Conservation (phyloP, 805 yeast genomes). For the Pichia nakasei region DNA sequence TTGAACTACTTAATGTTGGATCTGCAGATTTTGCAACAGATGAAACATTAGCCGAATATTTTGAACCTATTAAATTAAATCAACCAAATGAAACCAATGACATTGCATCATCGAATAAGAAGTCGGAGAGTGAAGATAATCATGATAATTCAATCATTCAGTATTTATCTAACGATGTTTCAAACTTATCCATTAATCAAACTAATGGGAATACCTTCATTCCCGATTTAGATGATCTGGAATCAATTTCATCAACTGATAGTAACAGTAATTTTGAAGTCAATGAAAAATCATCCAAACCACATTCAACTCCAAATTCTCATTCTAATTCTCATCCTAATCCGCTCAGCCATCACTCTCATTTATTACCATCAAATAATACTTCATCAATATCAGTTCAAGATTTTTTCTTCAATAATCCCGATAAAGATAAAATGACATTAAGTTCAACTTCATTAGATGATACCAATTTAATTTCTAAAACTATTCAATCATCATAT, state of each 20-base stretch:
- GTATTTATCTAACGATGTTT: slow-evolving; percentile 13
- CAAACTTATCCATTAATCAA: slow-evolving; percentile 3
- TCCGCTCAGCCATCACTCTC: background rate
- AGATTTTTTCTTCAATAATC: slow-evolving; percentile 41
- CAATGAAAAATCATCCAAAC: background rate
- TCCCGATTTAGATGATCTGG: background rate
- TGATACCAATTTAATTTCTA: background rate
- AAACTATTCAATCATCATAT: background rate
- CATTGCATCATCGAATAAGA: background rate
- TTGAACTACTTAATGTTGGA: slow-evolving; percentile 31
- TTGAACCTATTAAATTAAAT: slow-evolving; percentile 17
- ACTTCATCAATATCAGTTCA: slow-evolving; percentile 34
- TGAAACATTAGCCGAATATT: slow-evolving; percentile 17
- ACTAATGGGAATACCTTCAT: slow-evolving; percentile 6
- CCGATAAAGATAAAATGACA: slow-evolving; percentile 13
- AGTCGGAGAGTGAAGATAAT: slow-evolving; percentile 4
- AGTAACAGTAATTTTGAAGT: background rate
- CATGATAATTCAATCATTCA: slow-evolving; percentile 20
- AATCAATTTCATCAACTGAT: slow-evolving; percentile 4
- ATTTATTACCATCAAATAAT: background rate
- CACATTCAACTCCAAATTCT: background rate
- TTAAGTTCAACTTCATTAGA: slow-evolving; percentile 11
- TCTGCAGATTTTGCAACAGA: slow-evolving; percentile 10
- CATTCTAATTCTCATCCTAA: background rate
- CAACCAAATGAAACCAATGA: background rate